These are phyloP conservation scores for Neurospora sp. DNA, from an alignment of 495 filamentous ascomycete species.

Conservation along the genomic window DNA sequence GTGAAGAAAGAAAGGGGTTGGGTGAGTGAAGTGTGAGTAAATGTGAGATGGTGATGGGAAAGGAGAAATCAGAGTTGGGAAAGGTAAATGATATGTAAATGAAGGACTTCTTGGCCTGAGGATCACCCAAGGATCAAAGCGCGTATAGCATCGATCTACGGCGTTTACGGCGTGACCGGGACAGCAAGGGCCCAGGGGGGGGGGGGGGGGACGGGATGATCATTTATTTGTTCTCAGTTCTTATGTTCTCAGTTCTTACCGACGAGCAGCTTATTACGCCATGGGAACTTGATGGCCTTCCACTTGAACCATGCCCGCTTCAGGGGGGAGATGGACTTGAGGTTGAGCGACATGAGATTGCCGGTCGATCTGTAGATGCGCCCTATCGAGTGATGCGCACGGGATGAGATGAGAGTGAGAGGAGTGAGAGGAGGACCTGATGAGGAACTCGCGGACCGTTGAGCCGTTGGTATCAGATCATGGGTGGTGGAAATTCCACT, in stretches of 20 bases:
- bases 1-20: conserved; percentile 2
- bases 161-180: not conserved
- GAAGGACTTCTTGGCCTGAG: not conserved
- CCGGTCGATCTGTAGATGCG: not conserved
- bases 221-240: conserved; percentile 6
- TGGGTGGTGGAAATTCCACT: not conserved
- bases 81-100: not conserved
- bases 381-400: not conserved
- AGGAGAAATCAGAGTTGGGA: not conserved
- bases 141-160: not conserved
- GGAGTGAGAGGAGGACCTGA: not conserved
- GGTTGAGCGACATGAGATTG: not conserved
- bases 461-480: not conserved
- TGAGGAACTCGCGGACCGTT: not conserved
- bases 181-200: not conserved
- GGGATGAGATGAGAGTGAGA: not conserved
- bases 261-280: conserved; percentile 71
- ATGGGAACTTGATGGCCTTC: conserved; percentile 76
- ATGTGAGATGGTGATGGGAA: not conserved
- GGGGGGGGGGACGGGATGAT: not conserved
- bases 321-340: conserved; percentile 27
- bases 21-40: not conserved
- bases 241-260: conserved; percentile 45
- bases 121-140: not conserved
- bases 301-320: conserved; percentile 63